Evolutionary conservation across 23 red algal species (phyloP).

Genomic region (Pyropia yezoensis): DNA sequence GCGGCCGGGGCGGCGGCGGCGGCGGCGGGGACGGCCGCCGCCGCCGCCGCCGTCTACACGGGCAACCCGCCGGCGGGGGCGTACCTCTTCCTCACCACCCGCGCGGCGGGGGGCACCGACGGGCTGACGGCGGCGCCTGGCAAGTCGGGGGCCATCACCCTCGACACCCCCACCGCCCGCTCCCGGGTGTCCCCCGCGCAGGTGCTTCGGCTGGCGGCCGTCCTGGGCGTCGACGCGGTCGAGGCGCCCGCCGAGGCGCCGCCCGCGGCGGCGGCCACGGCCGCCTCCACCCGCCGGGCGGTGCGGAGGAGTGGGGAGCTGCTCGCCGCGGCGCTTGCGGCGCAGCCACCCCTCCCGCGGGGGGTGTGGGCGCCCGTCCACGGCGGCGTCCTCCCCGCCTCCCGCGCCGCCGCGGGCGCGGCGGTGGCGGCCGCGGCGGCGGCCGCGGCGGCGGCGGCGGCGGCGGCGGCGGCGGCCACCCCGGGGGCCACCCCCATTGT

Average conservation of each 20-base stretch:
- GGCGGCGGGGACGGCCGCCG: too few relatives aligned
- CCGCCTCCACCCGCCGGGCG: too few relatives aligned
- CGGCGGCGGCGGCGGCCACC: background rate
- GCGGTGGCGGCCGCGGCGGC: constrained; percentile 4
- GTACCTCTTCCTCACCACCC: constrained; percentile 18
- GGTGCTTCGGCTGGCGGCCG: constrained; percentile 1
- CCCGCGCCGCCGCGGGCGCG: background rate
- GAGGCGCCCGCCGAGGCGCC: constrained; percentile 6
- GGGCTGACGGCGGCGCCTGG: constrained; percentile 24
- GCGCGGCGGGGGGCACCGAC: constrained; percentile 18
- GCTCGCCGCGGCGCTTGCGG: background rate
- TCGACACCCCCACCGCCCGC: background rate
- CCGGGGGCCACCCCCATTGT: background rate
- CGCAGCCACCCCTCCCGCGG: background rate
- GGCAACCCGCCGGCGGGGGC: background rate
- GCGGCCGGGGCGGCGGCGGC: too few relatives aligned
- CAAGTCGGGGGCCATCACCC: constrained; percentile 3
- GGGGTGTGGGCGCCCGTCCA: constrained; percentile 17
- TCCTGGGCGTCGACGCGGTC: constrained; percentile 18
- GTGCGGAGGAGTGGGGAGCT: constrained; percentile 6
- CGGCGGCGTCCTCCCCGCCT: constrained; percentile 13
- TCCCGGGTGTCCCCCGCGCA: background rate
- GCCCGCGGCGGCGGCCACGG: background rate
- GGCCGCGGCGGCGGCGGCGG: background rate
- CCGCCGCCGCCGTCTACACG: constrained; percentile 7